Percentiles rank a stretch among this genome's conserved stretches.
These are phyloP conservation scores for Globisporangium perplexum DNA, from an alignment of 352 stramenopile species.

Conservation along the genomic window DNA sequence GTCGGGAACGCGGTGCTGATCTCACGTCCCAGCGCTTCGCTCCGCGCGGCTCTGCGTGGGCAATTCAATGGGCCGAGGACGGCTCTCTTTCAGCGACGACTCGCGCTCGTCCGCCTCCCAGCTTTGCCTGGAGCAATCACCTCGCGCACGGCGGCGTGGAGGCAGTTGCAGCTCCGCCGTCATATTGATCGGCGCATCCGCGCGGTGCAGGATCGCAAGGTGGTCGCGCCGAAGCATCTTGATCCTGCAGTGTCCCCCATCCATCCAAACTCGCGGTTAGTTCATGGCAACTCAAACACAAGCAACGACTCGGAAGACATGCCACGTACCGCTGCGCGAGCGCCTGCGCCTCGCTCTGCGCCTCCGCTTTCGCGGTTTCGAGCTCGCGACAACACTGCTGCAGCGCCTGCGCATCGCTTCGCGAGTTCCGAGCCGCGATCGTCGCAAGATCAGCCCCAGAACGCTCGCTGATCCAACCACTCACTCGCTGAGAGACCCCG, in stretches of 20 bases:
- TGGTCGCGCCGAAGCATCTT: constrained; percentile 32
- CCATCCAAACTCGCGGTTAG: not conserved
- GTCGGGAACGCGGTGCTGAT: no score
- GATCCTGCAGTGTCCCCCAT: constrained; percentile 19
- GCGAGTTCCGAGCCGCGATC: not conserved
- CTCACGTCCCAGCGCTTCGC: no score
- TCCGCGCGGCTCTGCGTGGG: not conserved
- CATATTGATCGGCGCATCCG: constrained; percentile 15
- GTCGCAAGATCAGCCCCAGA: not conserved
- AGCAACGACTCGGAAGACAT: not conserved
- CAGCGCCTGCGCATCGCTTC: constrained; percentile 29
- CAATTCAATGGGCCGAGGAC: not conserved
- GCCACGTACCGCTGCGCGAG: constrained; percentile 26
- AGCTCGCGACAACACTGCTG: constrained; percentile 31
- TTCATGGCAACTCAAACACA: not conserved
- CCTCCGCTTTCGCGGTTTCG: constrained; percentile 25
- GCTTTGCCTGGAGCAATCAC: not conserved
- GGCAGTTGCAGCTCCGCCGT: no score
- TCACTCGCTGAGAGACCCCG: no score
- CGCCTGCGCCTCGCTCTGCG: constrained; percentile 26
- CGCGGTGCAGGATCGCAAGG: constrained; percentile 29
- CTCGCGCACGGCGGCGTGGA: not conserved
- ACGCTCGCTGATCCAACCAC: not conserved
- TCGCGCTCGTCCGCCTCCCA: not conserved
- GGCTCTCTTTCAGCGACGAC: not conserved